Evolutionary conservation across 1,284 basidiomycete species (phyloP).

Genomic region (Ceratorhiza oryzae-sativae): DNA sequence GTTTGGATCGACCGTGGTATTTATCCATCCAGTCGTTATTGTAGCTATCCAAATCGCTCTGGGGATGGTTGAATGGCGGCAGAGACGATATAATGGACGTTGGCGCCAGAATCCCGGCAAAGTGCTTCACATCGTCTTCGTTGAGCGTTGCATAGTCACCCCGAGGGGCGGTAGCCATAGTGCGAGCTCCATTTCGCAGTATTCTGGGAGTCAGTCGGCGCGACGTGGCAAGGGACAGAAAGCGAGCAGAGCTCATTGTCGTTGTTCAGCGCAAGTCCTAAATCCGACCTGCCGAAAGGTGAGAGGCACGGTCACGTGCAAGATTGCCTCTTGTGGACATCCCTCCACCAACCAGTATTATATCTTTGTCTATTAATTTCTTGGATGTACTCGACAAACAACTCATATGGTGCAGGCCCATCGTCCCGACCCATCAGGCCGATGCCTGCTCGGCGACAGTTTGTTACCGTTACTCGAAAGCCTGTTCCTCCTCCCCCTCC

Average conservation of each 20-base stretch:
- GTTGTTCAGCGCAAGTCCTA: background rate
- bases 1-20: constrained; percentile 82
- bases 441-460: background rate
- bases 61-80: constrained; percentile 33
- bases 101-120: constrained; percentile 42
- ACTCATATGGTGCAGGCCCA: background rate
- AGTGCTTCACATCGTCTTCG: constrained; percentile 42
- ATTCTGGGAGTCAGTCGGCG: background rate
- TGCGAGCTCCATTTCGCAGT: background rate
- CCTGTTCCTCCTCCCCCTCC: background rate
- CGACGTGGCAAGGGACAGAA: background rate
- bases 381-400: constrained; percentile 12
- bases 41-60: constrained; percentile 70
- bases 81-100: constrained; percentile 43
- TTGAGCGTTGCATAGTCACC: constrained; percentile 36
- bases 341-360: background rate
- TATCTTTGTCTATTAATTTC: background rate
- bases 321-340: background rate
- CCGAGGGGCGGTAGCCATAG: constrained; percentile 27
- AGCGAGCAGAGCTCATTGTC: constrained; percentile 18
- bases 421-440: background rate
- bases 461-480: background rate
- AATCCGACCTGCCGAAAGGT: background rate
- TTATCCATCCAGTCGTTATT: constrained; percentile 99
- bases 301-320: background rate